Percentiles rank a stretch among this genome's conserved stretches.
These are phyloP conservation scores for Linnemannia hyalina DNA, from an alignment of 192 early-diverging fungal genomes.

Conservation along the genomic window DNA sequence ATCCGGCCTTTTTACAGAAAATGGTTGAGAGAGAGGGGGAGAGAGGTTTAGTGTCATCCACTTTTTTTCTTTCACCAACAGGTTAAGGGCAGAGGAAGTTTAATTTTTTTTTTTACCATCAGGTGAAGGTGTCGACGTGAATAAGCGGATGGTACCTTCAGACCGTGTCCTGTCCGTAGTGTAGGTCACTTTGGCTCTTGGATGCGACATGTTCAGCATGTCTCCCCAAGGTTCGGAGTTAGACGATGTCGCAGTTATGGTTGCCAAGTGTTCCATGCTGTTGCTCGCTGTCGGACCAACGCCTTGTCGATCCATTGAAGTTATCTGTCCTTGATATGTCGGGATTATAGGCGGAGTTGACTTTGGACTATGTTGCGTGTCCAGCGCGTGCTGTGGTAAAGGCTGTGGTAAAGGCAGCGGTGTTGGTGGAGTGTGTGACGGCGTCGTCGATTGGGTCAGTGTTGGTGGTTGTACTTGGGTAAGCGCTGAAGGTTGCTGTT, in stretches of 20 bases:
- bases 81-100: not conserved
- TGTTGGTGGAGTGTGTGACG: not conserved
- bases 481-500: not conserved
- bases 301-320: not conserved
- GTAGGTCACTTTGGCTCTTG: not conserved
- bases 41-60: not conserved
- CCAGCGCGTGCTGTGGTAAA: not conserved
- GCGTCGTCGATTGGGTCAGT: not conserved
- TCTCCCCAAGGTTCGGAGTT: not conserved
- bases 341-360: not conserved
- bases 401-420: not conserved
- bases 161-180: too few relatives aligned
- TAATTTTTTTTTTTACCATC: not conserved
- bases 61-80: not conserved
- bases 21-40: not conserved
- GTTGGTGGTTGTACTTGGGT: not conserved
- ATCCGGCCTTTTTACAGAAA: not conserved
- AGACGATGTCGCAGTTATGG: not conserved
- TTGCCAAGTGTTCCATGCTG: not conserved
- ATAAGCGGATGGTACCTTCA: not conserved
- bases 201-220: not conserved
- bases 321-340: not conserved
- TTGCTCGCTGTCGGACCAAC: not conserved
- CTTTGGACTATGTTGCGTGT: not conserved
- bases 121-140: not conserved